phyloP scores from a whole-genome alignment of 495 filamentous ascomycete genomes.

The Pyrenula massariospora region DNA sequence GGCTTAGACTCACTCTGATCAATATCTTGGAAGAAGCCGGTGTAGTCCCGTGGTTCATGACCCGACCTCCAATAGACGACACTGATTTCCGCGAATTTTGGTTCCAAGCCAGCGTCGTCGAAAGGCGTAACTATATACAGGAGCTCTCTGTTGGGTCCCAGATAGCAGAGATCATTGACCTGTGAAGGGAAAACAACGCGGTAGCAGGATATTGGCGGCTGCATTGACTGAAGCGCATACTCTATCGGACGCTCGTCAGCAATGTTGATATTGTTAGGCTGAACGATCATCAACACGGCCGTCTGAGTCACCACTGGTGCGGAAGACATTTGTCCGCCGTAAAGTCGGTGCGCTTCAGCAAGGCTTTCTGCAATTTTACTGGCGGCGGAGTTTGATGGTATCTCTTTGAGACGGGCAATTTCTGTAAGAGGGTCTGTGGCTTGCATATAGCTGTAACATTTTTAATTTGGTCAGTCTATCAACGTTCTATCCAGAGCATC shows the following conservation, averaged over 20 bases:
- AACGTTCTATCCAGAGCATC: too few species aligned
- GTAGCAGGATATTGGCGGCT: slow-evolving; percentile 35
- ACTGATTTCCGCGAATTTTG: slow-evolving; percentile 49
- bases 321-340: background rate
- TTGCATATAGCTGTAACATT: too few species aligned
- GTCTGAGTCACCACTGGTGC: slow-evolving; percentile 8
- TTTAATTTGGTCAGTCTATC: too few species aligned
- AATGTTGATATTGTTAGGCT: slow-evolving; percentile 69
- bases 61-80: slow-evolving; percentile 75
- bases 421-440: too few species aligned
- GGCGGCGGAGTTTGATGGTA: slow-evolving; percentile 14
- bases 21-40: slow-evolving; percentile 5
- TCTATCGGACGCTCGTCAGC: slow-evolving; percentile 59
- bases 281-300: slow-evolving; percentile 65
- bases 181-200: background rate
- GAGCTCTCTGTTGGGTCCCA: slow-evolving; percentile 36
- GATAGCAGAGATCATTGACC: background rate
- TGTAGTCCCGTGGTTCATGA: slow-evolving; percentile 69
- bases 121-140: slow-evolving; percentile 44
- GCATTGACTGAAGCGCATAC: slow-evolving; percentile 19
- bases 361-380: slow-evolving; percentile 8
- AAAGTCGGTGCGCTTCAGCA: background rate
- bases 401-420: too few species aligned
- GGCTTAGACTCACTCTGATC: background rate
- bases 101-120: background rate